A percentile compares a stretch with the other conserved stretches of the same genome.
Conservation (phyloP, 805 yeast species). For the Zygosaccharomyces kombuchaensis region DNA sequence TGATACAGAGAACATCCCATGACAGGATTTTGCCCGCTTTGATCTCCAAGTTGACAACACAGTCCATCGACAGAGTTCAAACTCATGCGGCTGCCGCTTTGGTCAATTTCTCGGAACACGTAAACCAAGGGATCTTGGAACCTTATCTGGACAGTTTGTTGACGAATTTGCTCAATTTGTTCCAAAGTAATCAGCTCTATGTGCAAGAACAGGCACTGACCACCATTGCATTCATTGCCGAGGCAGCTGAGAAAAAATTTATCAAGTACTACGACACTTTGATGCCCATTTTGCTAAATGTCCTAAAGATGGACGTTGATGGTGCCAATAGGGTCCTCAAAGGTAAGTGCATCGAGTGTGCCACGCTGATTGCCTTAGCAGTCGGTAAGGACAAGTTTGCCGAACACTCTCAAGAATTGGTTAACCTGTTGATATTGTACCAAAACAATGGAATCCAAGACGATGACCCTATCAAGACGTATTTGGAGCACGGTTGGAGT, state of each 20-base stretch:
- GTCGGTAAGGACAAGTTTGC: constrained; percentile 88
- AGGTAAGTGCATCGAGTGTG: constrained; percentile 94
- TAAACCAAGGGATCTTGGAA: constrained; percentile 78
- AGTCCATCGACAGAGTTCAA: constrained; percentile 86
- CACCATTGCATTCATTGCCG: constrained; percentile 95
- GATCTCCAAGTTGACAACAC: constrained; percentile 68
- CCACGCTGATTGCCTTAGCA: constrained; percentile 89
- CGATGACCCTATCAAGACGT: constrained; percentile 85
- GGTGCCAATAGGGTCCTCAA: constrained; percentile 69
- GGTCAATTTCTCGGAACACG: constrained; percentile 91
- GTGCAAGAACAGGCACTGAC: constrained; percentile 97
- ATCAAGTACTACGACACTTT: constrained; percentile 88
- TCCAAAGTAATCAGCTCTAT: constrained; percentile 83
- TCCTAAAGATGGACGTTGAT: constrained; percentile 71
- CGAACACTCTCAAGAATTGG: constrained; percentile 68
- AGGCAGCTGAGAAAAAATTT: constrained; percentile 86
- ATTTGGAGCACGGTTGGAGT: constrained; percentile 94
- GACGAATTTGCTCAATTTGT: constrained; percentile 63
- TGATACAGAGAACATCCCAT: constrained; percentile 77
- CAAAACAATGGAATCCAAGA: constrained; percentile 55
- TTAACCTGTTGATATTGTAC: constrained; percentile 64
- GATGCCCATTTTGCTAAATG: constrained; percentile 82
- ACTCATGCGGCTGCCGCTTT: constrained; percentile 98
- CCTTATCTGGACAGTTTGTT: constrained; percentile 87
- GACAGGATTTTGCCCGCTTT: constrained; percentile 80